Conservation (phyloP, 805 yeast species). For the Komagataella populi region DNA sequence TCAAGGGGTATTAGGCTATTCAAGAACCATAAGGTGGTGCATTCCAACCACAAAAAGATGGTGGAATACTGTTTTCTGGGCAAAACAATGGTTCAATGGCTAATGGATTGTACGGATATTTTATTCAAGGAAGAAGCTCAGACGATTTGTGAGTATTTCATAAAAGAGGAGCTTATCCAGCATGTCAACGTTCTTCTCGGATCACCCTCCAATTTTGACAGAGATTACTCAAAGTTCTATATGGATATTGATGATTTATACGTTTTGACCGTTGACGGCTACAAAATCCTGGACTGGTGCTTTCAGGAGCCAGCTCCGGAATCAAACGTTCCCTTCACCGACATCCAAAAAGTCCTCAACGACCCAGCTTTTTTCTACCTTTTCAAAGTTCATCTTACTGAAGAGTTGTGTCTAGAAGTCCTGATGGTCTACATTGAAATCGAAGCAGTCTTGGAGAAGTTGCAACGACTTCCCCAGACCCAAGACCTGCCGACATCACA, state of each 20-base stretch:
- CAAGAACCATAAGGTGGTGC: conserved; percentile 17
- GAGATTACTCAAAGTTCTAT: conserved; percentile 9
- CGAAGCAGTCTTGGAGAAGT: neutral
- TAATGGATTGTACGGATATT: conserved; percentile 79
- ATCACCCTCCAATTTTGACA: conserved; percentile 10
- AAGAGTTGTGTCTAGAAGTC: conserved; percentile 61
- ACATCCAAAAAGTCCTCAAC: conserved; percentile 28
- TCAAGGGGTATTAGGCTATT: conserved; percentile 51
- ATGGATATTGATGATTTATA: conserved; percentile 26
- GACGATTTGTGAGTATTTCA: conserved; percentile 35
- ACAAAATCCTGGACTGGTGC: conserved; percentile 7
- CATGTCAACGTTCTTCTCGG: conserved; percentile 27
- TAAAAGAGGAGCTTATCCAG: conserved; percentile 30
- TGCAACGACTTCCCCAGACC: conserved; percentile 6
- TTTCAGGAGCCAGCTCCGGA: neutral
- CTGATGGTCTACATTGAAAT: conserved; percentile 53
- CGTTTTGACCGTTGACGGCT: conserved; percentile 28
- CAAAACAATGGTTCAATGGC: conserved; percentile 73
- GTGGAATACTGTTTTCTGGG: conserved; percentile 51
- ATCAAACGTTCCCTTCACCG: neutral
- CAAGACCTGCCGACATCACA: neutral
- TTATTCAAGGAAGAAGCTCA: conserved; percentile 37
- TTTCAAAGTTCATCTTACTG: conserved; percentile 51
- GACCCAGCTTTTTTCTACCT: conserved; percentile 71
- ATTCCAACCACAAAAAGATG: conserved; percentile 12